Evolutionary conservation across 1,284 basidiomycete genomes (phyloP), one percentile per base, ranked within the genome.

Genomic region (Exobasidium cylindrosporum): DNA sequence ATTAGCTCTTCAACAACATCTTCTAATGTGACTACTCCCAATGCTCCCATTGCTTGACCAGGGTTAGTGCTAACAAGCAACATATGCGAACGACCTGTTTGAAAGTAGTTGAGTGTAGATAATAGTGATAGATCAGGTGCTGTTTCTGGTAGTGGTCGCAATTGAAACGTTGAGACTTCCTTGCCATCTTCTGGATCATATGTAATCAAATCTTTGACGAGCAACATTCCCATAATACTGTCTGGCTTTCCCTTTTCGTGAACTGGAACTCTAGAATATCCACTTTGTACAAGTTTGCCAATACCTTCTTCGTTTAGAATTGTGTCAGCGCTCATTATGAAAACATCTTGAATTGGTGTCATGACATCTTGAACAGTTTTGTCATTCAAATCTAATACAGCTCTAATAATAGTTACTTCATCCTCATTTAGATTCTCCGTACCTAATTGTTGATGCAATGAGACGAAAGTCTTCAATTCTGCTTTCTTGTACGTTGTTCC

Each of bases 71-170:
- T 92, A 40, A 98, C 86, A 26, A 98, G 83, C 24, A 98, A 84
- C 67, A 97, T 84, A 81, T 98, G 95, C 0, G 92, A 91, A 55
- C 93, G 87, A 5, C 95, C 95, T 1, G 92, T 95, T 84, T 97
- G 95, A 84, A 79, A 79, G 67, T 74, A 83, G 62, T 82, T 82
- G 60, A 81, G 74, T 26, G 72, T 82, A 60, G 83, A 82, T 6
- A 83, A 74, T n/a, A 83, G 72, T n/a, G 80, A 92, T 68, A 92
- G 92, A 23, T 87, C 86, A 1, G 91, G 90, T 54, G 67, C 84
- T 5, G 93, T 93, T 82, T 98, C 94, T 0, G 95, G 95, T 2
- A 97, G 81, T n/a, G 94, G 90, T 0, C 77, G 81, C 46, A 83
- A 70, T 28, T 77, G 72, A 74, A 82, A 82, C 52, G 73, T 74